Percentiles rank a stretch among this genome's conserved stretches.
Conservation (phyloP, 2,329 filamentous ascomycete genomes). For the Thielaviopsis musarum region DNA sequence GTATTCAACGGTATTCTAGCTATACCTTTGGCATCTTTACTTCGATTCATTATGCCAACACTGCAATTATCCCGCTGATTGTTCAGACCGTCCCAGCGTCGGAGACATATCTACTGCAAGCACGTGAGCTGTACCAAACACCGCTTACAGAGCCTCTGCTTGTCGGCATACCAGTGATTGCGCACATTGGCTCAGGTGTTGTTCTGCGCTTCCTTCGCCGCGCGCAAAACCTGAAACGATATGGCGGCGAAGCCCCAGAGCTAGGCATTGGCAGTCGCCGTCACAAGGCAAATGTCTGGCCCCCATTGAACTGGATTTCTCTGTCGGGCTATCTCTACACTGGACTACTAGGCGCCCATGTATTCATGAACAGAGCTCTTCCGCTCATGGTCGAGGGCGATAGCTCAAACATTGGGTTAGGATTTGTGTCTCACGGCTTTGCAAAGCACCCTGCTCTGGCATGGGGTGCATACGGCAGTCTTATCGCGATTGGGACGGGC, state of each 20-base stretch:
- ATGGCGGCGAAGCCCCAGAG: conserved; percentile 48
- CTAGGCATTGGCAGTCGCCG: conserved; percentile 2
- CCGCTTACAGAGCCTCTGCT: conserved; percentile 63
- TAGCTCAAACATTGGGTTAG: conserved; percentile 68
- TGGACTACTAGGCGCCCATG: conserved; percentile 51
- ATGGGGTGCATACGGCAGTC: conserved; percentile 49
- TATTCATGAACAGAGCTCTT: conserved; percentile 57
- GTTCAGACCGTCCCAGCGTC: conserved; percentile 57
- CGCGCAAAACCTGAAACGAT: conserved; percentile 52
- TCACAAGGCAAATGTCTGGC: conserved; percentile 36
- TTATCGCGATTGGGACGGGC: conserved; percentile 51
- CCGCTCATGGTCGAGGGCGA: conserved; percentile 67
- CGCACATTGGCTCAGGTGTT: conserved; percentile 63
- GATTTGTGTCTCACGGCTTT: conserved; percentile 75
- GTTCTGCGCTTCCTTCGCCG: conserved; percentile 60
- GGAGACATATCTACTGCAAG: conserved; percentile 78
- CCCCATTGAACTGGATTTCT: conserved; percentile 51
- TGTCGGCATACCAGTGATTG: conserved; percentile 54
- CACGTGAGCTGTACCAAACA: conserved; percentile 83
- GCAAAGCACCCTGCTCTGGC: conserved; percentile 49
- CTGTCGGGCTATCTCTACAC: conserved; percentile 55
- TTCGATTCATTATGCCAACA: conserved; percentile 63
- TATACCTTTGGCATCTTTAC: conserved; percentile 69
- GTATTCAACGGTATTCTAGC: conserved; percentile 75
- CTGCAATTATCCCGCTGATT: conserved; percentile 60